Conservation (phyloP, 2,329 filamentous ascomycete genomes). For the Cryphonectria parasitica region DNA sequence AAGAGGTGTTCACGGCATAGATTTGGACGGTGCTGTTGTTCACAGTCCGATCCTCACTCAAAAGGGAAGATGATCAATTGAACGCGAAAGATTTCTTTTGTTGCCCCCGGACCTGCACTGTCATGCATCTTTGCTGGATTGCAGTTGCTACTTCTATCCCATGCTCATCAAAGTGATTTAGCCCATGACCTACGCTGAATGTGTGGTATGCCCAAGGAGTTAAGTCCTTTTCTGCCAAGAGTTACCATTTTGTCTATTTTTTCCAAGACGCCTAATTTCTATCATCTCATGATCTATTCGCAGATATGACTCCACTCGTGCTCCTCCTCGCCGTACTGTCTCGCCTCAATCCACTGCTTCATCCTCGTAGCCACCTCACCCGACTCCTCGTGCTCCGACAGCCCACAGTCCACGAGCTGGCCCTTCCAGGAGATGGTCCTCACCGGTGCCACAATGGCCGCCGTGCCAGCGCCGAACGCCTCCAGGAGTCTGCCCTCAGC, state of each 20-base stretch:
- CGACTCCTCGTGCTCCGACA: slow-evolving; percentile 81
- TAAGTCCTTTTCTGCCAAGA: background rate
- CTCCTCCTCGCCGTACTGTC: slow-evolving; percentile 92
- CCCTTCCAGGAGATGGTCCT: slow-evolving; percentile 89
- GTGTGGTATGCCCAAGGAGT: background rate
- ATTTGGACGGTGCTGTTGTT: slow-evolving; percentile 13
- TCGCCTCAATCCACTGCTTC: slow-evolving; percentile 95
- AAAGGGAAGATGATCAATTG: slow-evolving; percentile 13
- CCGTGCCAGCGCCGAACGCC: slow-evolving; percentile 92
- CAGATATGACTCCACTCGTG: slow-evolving; percentile 82
- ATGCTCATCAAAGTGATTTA: background rate
- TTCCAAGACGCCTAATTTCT: background rate
- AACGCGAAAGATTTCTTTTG: slow-evolving; percentile 27
- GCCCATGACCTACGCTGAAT: background rate
- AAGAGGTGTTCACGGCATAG: slow-evolving; percentile 21
- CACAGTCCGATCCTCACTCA: slow-evolving; percentile 15
- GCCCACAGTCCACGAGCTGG: slow-evolving; percentile 77
- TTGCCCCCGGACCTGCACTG: slow-evolving; percentile 4
- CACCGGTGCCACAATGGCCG: slow-evolving; percentile 90
- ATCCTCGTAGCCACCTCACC: slow-evolving; percentile 83
- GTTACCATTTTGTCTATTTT: too few species aligned
- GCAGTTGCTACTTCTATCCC: background rate
- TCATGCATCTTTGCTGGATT: slow-evolving; percentile 12
- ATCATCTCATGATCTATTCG: slow-evolving; percentile 29
- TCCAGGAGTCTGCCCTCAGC: slow-evolving; percentile 86